Conservation (phyloP, 2,329 filamentous ascomycete species). For the Colletotrichum tropicale region DNA sequence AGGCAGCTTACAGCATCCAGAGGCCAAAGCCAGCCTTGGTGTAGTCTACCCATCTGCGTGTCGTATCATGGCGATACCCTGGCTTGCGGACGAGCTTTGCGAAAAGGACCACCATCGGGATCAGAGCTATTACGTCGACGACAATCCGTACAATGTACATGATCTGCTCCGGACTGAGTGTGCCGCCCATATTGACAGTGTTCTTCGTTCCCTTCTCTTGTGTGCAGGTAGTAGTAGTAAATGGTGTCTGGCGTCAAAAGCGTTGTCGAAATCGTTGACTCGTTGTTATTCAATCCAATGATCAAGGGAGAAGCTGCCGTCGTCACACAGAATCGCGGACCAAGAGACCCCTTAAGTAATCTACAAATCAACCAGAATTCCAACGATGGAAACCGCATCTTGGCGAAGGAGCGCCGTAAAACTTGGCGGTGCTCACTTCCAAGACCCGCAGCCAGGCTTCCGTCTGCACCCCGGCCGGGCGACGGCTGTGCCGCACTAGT, state of each 20-base stretch:
- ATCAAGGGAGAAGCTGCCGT: not conserved
- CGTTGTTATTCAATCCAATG: not conserved
- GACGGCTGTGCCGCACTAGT: constrained; percentile 1
- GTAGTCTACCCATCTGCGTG: not conserved
- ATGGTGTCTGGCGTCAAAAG: accelerated
- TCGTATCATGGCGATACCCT: not conserved
- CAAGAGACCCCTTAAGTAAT: not conserved
- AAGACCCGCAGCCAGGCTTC: not conserved
- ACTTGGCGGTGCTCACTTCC: not conserved
- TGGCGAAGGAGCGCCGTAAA: not conserved
- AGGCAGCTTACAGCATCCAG: not conserved
- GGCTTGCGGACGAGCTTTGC: not conserved
- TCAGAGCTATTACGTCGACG: not conserved
- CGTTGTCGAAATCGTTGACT: not conserved
- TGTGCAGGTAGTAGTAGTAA: not conserved
- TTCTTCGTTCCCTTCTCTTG: not conserved
- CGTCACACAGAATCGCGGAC: not conserved
- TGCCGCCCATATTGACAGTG: not conserved
- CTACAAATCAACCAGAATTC: not conserved
- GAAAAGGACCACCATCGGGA: not conserved
- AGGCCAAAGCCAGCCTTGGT: not conserved
- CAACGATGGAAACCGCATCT: not conserved
- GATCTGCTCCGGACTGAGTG: not conserved
- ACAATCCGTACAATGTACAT: not conserved
- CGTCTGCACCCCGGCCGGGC: not conserved